Evolutionary conservation across 768 basidiomycete species (phyloP).

Genomic region (Calocybe gangraenosa): DNA sequence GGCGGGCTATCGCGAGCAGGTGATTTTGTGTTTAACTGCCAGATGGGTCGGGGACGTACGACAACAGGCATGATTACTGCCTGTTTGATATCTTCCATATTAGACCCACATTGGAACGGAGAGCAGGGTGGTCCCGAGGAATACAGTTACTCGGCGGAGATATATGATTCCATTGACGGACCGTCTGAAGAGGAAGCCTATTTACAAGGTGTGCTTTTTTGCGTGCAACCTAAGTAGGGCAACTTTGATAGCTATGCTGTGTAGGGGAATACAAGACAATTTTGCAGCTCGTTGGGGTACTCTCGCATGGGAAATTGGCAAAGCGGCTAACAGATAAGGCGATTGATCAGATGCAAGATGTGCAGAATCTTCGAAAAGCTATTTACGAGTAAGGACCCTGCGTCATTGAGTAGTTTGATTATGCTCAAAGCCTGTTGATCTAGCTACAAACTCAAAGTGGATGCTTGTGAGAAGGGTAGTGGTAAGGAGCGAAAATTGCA

Average conservation of each 20-base stretch:
- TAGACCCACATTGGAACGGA: constrained; percentile 44
- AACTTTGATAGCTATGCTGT: no score
- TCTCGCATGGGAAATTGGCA: constrained; percentile 89
- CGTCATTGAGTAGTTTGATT: background rate
- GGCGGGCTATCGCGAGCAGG: constrained; percentile 52
- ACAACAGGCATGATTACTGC: constrained; percentile 96
- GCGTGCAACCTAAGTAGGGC: background rate
- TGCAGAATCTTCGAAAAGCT: constrained; percentile 94
- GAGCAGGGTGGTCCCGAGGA: constrained; percentile 35
- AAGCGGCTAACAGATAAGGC: constrained; percentile 87
- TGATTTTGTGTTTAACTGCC: constrained; percentile 93
- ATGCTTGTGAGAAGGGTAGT: constrained; percentile 76
- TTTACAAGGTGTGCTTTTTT: constrained; percentile 57
- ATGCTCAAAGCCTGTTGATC: constrained; percentile 1
- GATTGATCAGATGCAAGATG: constrained; percentile 91
- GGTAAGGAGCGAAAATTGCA: constrained; percentile 72
- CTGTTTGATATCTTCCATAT: constrained; percentile 75
- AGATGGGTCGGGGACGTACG: constrained; percentile 90
- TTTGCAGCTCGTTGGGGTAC: constrained; percentile 86
- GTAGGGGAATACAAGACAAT: constrained; percentile 98
- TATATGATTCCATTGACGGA: constrained; percentile 73
- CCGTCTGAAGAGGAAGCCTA: constrained; percentile 88
- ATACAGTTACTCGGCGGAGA: constrained; percentile 30
- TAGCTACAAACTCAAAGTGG: constrained; percentile 89
- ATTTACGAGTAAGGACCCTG: constrained; percentile 76